Evolutionary conservation across 1,139 yeast species (phyloP).

Genomic region (Debaryomyces nepalensis): DNA sequence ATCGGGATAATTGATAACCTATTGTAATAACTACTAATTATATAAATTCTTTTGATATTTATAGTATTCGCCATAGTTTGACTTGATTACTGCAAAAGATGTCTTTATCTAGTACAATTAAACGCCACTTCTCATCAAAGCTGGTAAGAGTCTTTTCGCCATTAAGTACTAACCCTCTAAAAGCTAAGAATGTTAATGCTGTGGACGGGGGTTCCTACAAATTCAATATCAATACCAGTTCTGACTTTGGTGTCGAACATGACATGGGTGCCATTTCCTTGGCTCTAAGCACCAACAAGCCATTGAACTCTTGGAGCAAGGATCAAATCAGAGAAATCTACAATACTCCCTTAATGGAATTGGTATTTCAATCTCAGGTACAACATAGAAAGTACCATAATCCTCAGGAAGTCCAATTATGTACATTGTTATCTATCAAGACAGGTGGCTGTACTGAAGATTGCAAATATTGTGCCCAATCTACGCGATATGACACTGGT

Average conservation of each 20-base stretch:
- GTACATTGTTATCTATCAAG: conserved; percentile 75
- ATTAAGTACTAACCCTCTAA: not conserved
- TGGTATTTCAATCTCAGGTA: conserved; percentile 62
- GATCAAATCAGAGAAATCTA: conserved; percentile 63
- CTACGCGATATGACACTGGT: conserved; percentile 70
- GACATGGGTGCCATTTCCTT: conserved; percentile 17
- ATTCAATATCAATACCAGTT: conserved; percentile 17
- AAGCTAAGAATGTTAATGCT: conserved; percentile 7
- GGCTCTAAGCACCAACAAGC: conserved; percentile 28
- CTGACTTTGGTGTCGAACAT: not conserved
- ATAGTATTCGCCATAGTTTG: no score
- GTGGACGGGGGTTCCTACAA: conserved; percentile 15
- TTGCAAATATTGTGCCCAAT: conserved; percentile 81
- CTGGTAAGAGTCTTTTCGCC: conserved; percentile 3
- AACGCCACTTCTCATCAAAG: not conserved
- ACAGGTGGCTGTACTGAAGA: conserved; percentile 85
- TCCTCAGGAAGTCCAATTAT: conserved; percentile 72
- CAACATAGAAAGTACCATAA: conserved; percentile 72
- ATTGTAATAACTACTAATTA: no score
- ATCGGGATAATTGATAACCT: conserved; percentile 3
- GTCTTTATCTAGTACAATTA: not conserved
- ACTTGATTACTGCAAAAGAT: not conserved
- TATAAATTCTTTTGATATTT: no score
- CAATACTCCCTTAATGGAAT: conserved; percentile 66
- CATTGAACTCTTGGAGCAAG: conserved; percentile 62